Conservation (phyloP, 2,329 filamentous ascomycete genomes). For the Malbranchea zuffiana region DNA sequence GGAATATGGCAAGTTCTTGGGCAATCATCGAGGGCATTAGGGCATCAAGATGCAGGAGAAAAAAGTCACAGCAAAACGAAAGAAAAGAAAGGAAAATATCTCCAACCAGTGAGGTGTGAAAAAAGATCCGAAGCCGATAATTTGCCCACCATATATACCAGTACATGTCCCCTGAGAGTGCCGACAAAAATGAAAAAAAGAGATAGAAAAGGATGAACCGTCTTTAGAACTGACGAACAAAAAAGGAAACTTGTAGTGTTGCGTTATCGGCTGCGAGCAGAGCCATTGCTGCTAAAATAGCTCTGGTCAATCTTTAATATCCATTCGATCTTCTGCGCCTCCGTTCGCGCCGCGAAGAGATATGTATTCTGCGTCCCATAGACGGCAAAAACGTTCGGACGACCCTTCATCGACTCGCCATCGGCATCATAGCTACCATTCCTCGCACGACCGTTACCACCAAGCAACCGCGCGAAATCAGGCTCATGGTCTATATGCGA, state of each 20-base stretch:
- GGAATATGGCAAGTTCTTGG: too few species aligned
- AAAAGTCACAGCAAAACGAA: too few species aligned
- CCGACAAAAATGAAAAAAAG: background rate
- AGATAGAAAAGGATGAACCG: background rate
- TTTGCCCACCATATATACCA: too few species aligned
- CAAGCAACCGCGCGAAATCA: slow-evolving; percentile 68
- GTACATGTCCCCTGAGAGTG: background rate
- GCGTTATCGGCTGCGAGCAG: too few species aligned
- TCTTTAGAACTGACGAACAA: background rate
- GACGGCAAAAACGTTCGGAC: slow-evolving; percentile 75
- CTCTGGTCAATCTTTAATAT: slow-evolving; percentile 89
- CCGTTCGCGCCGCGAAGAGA: slow-evolving; percentile 79
- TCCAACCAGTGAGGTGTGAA: too few species aligned
- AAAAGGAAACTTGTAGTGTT: too few species aligned
- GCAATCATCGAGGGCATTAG: too few species aligned
- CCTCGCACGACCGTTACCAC: slow-evolving; percentile 33
- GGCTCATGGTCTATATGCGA: slow-evolving; percentile 87
- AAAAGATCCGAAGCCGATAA: too few species aligned
- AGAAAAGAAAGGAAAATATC: too few species aligned
- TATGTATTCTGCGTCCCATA: slow-evolving; percentile 93
- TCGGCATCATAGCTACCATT: slow-evolving; percentile 22
- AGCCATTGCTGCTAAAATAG: slow-evolving; percentile 38
- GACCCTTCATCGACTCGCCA: slow-evolving; percentile 35
- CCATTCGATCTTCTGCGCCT: slow-evolving; percentile 93
- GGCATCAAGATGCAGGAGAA: too few species aligned